phyloP scores from a whole-genome alignment of 768 basidiomycete species.

The Lentinula lateritia region DNA sequence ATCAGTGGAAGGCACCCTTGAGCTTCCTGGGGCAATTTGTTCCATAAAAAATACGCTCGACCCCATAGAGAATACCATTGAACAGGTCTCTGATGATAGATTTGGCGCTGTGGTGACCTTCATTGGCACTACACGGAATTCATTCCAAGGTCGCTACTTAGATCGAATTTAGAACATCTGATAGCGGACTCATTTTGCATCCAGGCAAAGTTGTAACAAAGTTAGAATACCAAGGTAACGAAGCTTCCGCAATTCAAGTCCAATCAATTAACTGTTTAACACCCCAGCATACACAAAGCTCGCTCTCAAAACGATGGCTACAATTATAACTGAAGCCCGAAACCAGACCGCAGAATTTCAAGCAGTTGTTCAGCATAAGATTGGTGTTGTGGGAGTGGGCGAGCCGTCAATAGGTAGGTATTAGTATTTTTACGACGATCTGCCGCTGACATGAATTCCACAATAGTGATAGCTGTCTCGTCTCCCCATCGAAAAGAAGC shows the following conservation, averaged over 20 bases:
- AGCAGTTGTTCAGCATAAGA: constrained; percentile 64
- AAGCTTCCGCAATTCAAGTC: not conserved
- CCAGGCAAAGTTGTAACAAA: constrained; percentile 66
- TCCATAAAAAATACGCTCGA: constrained; percentile 33
- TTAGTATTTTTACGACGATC: not conserved
- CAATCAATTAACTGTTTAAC: not conserved
- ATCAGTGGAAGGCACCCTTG: not conserved
- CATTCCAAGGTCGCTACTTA: constrained; percentile 59
- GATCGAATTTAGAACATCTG: not conserved
- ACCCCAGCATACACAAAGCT: constrained; percentile 64
- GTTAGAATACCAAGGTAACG: constrained; percentile 59
- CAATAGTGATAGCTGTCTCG: constrained; percentile 70
- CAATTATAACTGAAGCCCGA: constrained; percentile 48
- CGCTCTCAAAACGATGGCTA: constrained; percentile 70
- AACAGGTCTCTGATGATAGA: not conserved
- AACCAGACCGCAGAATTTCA: constrained; percentile 34
- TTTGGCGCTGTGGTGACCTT: constrained; percentile 40
- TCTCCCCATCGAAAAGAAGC: constrained; percentile 81
- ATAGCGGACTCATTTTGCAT: not conserved
- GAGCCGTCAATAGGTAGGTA: constrained; percentile 62
- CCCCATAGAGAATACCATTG: not conserved
- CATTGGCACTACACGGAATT: constrained; percentile 83
- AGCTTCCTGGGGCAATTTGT: not conserved
- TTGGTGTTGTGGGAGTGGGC: constrained; percentile 74
- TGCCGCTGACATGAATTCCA: not conserved